Evolutionary conservation across 1,284 basidiomycete genomes (phyloP).

Genomic region (Ganoderma sinense): DNA sequence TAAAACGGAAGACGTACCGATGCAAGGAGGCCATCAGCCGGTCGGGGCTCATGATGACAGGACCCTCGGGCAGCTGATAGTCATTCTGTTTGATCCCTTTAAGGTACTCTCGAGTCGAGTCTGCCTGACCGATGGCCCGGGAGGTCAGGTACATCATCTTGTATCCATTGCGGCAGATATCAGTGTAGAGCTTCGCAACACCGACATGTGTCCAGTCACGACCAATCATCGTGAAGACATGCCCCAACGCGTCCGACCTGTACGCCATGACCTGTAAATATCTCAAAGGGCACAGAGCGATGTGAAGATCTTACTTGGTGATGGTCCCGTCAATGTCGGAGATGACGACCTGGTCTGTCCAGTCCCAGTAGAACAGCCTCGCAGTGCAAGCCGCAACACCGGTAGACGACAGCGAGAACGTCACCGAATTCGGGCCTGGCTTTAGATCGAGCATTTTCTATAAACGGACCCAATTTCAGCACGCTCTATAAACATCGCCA

Average conservation of each 20-base stretch:
- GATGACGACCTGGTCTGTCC: slow-evolving; percentile 88
- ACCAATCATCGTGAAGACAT: slow-evolving; percentile 98
- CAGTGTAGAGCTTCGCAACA: slow-evolving; percentile 98
- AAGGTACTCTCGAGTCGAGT: slow-evolving; percentile 95
- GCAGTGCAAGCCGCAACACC: slow-evolving; percentile 90
- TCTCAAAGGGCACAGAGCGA: not conserved
- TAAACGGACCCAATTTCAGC: not conserved
- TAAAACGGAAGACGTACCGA: slow-evolving; percentile 60
- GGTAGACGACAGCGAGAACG: slow-evolving; percentile 94
- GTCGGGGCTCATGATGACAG: slow-evolving; percentile 99
- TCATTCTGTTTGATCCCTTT: slow-evolving; percentile 96
- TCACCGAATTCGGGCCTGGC: slow-evolving; percentile 91
- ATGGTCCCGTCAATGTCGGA: slow-evolving; percentile 99
- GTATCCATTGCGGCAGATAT: slow-evolving; percentile 96
- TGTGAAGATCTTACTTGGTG: slow-evolving; percentile 80
- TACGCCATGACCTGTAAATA: slow-evolving; percentile 14
- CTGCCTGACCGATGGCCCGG: slow-evolving; percentile 97
- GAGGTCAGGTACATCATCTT: slow-evolving; percentile 99
- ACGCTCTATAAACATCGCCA: not conserved
- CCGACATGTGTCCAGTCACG: slow-evolving; percentile 99
- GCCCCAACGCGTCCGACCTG: slow-evolving; percentile 96
- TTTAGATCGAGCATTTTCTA: slow-evolving; percentile 90
- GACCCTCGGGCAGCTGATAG: slow-evolving; percentile 96
- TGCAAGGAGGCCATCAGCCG: slow-evolving; percentile 94
- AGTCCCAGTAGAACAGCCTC: slow-evolving; percentile 96